Percentiles rank a stretch among this genome's conserved stretches.
Evolutionary conservation across 2,329 filamentous ascomycete genomes (phyloP).

Genomic region (Thielaviopsis musarum): DNA sequence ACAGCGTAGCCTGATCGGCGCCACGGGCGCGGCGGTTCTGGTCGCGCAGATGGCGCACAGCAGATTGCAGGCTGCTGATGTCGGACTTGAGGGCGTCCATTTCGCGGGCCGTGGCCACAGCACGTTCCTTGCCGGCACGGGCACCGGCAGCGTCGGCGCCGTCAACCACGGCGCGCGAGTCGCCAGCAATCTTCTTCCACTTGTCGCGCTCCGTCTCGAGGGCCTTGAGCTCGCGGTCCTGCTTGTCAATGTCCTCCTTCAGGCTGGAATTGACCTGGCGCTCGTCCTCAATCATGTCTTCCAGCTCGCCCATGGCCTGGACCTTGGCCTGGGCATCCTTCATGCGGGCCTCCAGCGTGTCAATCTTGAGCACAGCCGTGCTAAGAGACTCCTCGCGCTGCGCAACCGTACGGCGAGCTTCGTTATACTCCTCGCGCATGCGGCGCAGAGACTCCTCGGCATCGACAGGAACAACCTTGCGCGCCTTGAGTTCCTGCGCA

Average conservation of each 20-base stretch:
- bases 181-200: conserved; percentile 54
- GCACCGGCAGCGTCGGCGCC: conserved; percentile 25
- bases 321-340: conserved; percentile 67
- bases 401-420: conserved; percentile 54
- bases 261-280: conserved; percentile 34
- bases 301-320: conserved; percentile 48
- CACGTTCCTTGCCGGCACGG: conserved; percentile 46
- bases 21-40: conserved; percentile 47
- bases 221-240: conserved; percentile 47
- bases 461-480: conserved; percentile 65
- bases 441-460: conserved; percentile 71
- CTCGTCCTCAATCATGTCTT: conserved; percentile 38
- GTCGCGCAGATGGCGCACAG: conserved; percentile 50
- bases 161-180: conserved; percentile 38
- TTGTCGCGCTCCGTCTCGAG: conserved; percentile 51
- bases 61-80: conserved; percentile 45
- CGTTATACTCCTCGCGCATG: conserved; percentile 63
- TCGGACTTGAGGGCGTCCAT: conserved; percentile 57
- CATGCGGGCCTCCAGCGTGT: conserved; percentile 78
- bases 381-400: conserved; percentile 69
- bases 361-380: conserved; percentile 79
- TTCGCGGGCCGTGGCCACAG: conserved; percentile 53
- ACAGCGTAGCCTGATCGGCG: conserved; percentile 35
- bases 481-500: conserved; percentile 64
- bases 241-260: conserved; percentile 47